These are phyloP conservation scores for Brachypodium distachyon DNA, from an alignment of 202 grass and related monocot species.

Conservation along the genomic window DNA sequence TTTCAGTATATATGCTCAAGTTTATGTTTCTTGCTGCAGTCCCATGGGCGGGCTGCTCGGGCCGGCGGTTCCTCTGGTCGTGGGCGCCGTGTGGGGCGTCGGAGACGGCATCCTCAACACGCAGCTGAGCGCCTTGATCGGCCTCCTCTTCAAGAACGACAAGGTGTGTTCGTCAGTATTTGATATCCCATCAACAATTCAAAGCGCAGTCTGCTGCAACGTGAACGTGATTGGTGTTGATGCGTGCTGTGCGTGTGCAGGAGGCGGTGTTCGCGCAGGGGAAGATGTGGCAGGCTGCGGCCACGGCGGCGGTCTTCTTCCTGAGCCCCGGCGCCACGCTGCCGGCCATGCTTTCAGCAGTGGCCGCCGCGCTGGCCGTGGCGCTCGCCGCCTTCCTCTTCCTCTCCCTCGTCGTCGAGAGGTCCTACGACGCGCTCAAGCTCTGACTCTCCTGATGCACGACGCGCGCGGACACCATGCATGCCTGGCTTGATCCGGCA, in stretches of 20 bases:
- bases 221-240: no score
- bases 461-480: neutral
- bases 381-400: neutral
- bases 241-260: neutral
- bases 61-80: neutral
- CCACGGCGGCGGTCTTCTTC: constrained; percentile 1
- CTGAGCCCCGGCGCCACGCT: constrained; percentile 4
- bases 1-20: no score
- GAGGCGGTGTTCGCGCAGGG: neutral
- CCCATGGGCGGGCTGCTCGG: neutral
- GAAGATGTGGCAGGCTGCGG: constrained; percentile 5
- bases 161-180: neutral
- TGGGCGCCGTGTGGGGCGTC: neutral
- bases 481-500: no score
- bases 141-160: neutral
- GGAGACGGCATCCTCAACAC: constrained; percentile 5
- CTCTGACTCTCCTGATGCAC: no score
- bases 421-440: neutral
- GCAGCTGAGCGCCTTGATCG: neutral
- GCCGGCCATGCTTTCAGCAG: neutral
- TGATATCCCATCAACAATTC: no score
- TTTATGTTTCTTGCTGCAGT: neutral
- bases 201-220: no score
- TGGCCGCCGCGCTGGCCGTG: neutral
- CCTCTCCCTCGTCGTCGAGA: neutral